phyloP scores from a whole-genome alignment of 306 rosid species.

The Quercus suber region DNA sequence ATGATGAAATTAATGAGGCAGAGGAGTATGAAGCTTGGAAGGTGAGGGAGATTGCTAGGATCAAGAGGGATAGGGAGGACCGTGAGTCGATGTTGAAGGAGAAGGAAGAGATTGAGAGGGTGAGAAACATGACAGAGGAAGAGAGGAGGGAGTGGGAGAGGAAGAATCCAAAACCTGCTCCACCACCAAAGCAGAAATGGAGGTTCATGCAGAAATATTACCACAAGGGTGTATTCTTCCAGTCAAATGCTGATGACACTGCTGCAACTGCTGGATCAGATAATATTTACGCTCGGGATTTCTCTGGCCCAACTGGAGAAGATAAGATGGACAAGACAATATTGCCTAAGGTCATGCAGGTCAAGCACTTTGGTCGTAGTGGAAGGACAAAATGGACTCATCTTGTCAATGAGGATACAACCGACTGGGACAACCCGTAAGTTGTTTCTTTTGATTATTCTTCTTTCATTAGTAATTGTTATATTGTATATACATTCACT shows the following conservation, averaged over 20 bases:
- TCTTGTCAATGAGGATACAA: conserved; percentile 92
- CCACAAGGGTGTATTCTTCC: conserved; percentile 84
- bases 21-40: conserved; percentile 98
- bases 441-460: too few species aligned
- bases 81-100: conserved; percentile 65
- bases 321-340: conserved; percentile 71
- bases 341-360: conserved; percentile 6
- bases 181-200: conserved; percentile 54
- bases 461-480: too few species aligned
- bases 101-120: conserved; percentile 54
- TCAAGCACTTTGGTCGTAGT: conserved; percentile 96
- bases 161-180: conserved; percentile 69
- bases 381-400: conserved; percentile 97
- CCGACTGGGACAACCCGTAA: conserved; percentile 82
- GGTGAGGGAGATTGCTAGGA: conserved; percentile 86
- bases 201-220: too few species aligned
- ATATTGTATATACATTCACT: too few species aligned
- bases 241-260: conserved; percentile 52
- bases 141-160: conserved; percentile 98
- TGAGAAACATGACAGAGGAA: conserved; percentile 70
- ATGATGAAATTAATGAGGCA: conserved; percentile 91
- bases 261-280: conserved; percentile 47
- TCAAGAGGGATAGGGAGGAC: conserved; percentile 89
- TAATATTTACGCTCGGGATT: conserved; percentile 61
- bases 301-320: conserved; percentile 90